Evolutionary conservation across 371 early-diverging fungal species (phyloP), one percentile per base, ranked within the genome.

Genomic region (Rhizopus stolonifer): DNA sequence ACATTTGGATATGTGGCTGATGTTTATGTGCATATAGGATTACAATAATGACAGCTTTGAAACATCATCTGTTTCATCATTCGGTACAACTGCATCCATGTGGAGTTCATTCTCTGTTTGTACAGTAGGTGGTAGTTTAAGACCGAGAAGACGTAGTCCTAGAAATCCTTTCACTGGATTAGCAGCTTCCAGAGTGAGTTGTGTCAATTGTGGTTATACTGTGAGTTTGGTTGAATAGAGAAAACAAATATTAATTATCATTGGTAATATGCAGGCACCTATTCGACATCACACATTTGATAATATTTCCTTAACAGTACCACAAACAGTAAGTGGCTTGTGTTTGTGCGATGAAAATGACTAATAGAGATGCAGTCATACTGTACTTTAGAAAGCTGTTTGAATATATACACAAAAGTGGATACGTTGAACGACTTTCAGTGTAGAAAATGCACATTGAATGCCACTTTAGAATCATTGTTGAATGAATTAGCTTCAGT

Each of bases 211-310:
- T 55, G 89, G 86, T 4, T 87, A 90, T 51, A 91, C 88, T 9
- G 80, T 71, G 71, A 58, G 44, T 10, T 11, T 38, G 18, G 17
- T n/a, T 49, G n/a, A 5, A 36, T 29, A 29, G 7, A n/a, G n/a
- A 36, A 7, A 36, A 29, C 34, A 14, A 23, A 19, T 14, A 18
- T 10, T 9, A 4, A n/a, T 23, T 1, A 11, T 11, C 22, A 11
- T 26, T 4, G 17, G n/a, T 29, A 31, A 39, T 11, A 18, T 23
- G n/a, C 49, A 73, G 61, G 88, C 87, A 48, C 87, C 90, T 7
- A 82, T 92, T 46, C 81, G 91, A 21, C 92, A 92, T 52, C 86
- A 88, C 60, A 81, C 89, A 14, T 92, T 92, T 72, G 90, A 91
- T 62, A 89, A 88, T 43, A 69, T 91, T 9, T 90, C 91, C 13